Base-by-base conservation (phyloP, 2,329 filamentous ascomycete species). In the Elsinoe australis region DNA sequence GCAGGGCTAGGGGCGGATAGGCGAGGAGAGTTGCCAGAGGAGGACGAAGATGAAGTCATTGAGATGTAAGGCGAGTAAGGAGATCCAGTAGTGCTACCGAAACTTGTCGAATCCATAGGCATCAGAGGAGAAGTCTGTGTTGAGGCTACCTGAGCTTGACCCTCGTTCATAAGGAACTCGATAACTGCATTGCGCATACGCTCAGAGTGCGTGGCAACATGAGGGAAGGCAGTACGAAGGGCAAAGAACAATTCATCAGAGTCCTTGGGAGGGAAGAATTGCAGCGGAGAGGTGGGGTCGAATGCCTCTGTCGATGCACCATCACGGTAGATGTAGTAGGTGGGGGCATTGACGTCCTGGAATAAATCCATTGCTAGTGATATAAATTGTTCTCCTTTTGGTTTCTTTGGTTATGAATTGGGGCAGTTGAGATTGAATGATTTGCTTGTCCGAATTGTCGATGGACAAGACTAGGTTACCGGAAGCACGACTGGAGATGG, bases 201-300 rank as follows among this genome's bases (percentile, higher is more conserved):
- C 51, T 66, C 64, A n/a, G 61, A 59, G 45, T 66, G 64, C 36
- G 57, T 61, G 42, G 58, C 59, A 26, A 62, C 53, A 44, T 61
- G 56, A 4, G 64, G 63, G 47, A 56, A 67, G 18, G 62, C 61
- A 21, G 51, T 42, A 33, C 61, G 55, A 17, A 67, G 55, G 32
- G 64, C 64, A 41, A 64, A 61, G 56, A 64, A 64, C 4, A 67
- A 58, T 47, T 65, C 64, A 45, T 67, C 64, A 8, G 64, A 67
- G 47, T 62, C 63, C 52, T 64, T 65, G 22, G 61, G 53, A 33
- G 64, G 64, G 54, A 60, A 64, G 59, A 64, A 65, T 47, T 60
- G 52, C 21, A 61, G 54, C 36, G 62, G 52, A 28, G 59, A 56
- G 34, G 58, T 58, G 17, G 59, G 60, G 52, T 65, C 61, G 53